Evolutionary conservation across 305 asterid species (phyloP).

Genomic region (Fraxinus floribunda): DNA sequence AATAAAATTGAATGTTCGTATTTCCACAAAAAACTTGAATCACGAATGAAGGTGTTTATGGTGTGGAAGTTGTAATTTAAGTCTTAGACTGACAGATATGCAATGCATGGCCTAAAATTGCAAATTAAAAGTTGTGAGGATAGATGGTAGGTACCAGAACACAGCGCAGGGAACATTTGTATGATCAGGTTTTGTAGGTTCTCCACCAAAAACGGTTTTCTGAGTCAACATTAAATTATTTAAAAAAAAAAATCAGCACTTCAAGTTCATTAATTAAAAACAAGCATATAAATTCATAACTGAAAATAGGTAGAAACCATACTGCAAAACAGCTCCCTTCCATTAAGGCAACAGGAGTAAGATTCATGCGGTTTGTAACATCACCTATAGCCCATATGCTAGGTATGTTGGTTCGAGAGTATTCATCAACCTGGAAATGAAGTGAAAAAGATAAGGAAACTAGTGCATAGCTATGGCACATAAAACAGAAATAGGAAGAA

Average conservation of each 20-base stretch:
- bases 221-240: conserved; percentile 34
- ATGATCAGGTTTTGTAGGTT: conserved; percentile 75
- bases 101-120: background rate
- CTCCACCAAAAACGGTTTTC: conserved; percentile 94
- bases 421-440: conserved; percentile 65
- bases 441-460: conserved; percentile 8
- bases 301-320: conserved; percentile 30
- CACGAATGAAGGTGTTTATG: background rate
- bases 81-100: background rate
- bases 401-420: conserved; percentile 80
- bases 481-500: background rate
- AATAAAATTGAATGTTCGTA: background rate
- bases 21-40: background rate
- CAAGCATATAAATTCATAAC: background rate
- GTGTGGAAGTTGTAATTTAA: background rate
- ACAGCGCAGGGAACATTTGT: conserved; percentile 78
- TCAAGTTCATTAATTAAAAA: background rate
- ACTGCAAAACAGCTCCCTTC: conserved; percentile 93
- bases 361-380: conserved; percentile 90
- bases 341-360: conserved; percentile 98
- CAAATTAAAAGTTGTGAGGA: background rate
- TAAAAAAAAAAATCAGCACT: background rate
- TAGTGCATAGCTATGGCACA: background rate
- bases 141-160: conserved; percentile 63
- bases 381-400: conserved; percentile 99